Evolutionary conservation across 441 rosid species (phyloP).

Genomic region (Adansonia rubrostipa): DNA sequence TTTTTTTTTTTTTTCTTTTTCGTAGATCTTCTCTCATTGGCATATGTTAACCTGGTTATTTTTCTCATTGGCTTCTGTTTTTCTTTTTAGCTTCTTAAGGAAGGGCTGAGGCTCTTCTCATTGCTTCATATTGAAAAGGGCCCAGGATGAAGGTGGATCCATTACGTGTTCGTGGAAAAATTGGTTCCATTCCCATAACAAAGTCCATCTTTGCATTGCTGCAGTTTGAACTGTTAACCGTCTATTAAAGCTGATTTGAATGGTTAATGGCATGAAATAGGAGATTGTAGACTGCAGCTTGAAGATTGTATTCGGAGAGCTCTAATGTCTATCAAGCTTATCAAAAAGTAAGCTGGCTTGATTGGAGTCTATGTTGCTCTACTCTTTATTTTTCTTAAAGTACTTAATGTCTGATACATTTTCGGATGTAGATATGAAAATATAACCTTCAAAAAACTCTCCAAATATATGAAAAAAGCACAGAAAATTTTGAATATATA

Average conservation of each 20-base stretch:
- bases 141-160: conserved; percentile 38
- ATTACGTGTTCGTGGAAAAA: conserved; percentile 21
- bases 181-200: conserved; percentile 21
- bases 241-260: not conserved
- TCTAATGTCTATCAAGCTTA: not conserved
- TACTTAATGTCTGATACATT: too few relatives aligned
- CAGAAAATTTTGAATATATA: too few relatives aligned
- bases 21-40: not conserved
- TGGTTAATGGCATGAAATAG: conserved; percentile 4
- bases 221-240: conserved; percentile 2
- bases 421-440: too few relatives aligned
- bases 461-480: too few relatives aligned
- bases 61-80: conserved; percentile 14
- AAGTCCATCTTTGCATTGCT: conserved; percentile 3
- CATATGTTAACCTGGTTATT: not conserved
- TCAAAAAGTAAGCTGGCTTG: not conserved
- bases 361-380: not conserved
- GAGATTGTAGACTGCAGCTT: not conserved
- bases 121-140: conserved; percentile 78
- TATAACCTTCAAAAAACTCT: too few relatives aligned
- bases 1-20: not conserved
- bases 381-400: too few relatives aligned
- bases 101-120: conserved; percentile 84
- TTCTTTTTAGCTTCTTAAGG: conserved; percentile 44
- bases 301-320: conserved; percentile 2